phyloP scores from a whole-genome alignment of 2,329 filamentous ascomycete species.

The Bipolaris oryzae region DNA sequence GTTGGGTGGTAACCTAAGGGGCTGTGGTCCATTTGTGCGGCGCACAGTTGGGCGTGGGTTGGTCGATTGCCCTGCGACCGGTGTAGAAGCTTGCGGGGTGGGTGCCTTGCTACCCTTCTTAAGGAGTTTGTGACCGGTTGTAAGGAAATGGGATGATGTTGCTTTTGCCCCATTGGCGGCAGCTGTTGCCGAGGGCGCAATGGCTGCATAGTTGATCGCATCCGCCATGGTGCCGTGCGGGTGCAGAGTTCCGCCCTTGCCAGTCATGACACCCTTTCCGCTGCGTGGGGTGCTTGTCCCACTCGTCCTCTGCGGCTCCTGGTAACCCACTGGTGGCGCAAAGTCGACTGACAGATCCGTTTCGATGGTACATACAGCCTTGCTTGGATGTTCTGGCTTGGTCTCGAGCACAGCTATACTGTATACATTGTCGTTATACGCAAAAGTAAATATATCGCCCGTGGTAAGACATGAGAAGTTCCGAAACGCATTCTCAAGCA shows the following conservation, averaged over 20 bases:
- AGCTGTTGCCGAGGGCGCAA: conserved; percentile 76
- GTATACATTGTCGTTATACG: conserved; percentile 94
- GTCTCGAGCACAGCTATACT: conserved; percentile 93
- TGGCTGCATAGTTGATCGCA: conserved; percentile 93
- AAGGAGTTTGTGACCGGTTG: conserved; percentile 79
- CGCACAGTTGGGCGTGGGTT: conserved; percentile 51
- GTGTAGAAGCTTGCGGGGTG: conserved; percentile 65
- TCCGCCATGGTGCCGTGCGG: conserved; percentile 94
- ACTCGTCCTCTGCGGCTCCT: conserved; percentile 78
- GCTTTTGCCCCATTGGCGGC: conserved; percentile 67
- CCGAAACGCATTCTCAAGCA: conserved; percentile 93
- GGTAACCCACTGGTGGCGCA: conserved; percentile 89
- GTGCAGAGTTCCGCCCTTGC: conserved; percentile 75
- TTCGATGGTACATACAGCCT: conserved; percentile 88
- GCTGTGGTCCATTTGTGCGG: conserved; percentile 79
- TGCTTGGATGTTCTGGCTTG: conserved; percentile 84
- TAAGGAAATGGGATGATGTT: conserved; percentile 77
- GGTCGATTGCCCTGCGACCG: conserved; percentile 63
- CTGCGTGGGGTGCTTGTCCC: conserved; percentile 88
- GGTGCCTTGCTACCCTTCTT: conserved; percentile 81
- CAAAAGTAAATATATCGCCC: conserved; percentile 93
- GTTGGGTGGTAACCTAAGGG: conserved; percentile 80
- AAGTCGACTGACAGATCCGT: conserved; percentile 98
- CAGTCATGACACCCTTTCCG: conserved; percentile 65
- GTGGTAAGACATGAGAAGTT: conserved; percentile 94